These are phyloP conservation scores for Phytophthora colocasiae DNA, from an alignment of 352 stramenopile species.

Conservation along the genomic window DNA sequence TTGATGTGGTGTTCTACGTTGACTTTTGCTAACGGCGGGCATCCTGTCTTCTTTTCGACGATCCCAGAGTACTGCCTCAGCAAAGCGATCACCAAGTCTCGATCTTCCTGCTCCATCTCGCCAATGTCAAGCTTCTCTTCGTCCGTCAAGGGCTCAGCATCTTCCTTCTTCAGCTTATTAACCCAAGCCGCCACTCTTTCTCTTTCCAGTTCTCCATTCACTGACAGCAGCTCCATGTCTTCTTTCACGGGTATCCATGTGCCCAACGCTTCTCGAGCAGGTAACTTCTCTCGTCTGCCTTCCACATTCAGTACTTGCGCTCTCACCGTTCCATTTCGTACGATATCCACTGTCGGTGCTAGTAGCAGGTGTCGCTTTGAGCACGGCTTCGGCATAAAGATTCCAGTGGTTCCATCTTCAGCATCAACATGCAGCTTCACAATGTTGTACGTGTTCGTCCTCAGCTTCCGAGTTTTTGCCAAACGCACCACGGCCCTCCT, in stretches of 20 bases:
- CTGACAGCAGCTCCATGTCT: neutral
- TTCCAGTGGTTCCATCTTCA: conserved; percentile 5
- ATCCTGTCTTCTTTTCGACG: too few relatives aligned
- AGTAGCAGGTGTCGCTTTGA: conserved; percentile 12
- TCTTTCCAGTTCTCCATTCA: neutral
- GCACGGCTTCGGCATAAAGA: conserved; percentile 8
- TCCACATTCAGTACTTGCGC: conserved; percentile 25
- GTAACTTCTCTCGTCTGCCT: conserved; percentile 5
- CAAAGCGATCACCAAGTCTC: too few relatives aligned
- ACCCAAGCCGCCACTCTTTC: neutral
- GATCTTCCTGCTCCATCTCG: too few relatives aligned
- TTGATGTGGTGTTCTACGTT: conserved; percentile 27
- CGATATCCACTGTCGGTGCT: conserved; percentile 9
- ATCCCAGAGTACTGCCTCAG: too few relatives aligned
- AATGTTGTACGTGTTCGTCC: conserved; percentile 3
- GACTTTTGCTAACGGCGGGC: neutral
- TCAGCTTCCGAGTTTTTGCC: conserved; percentile 10
- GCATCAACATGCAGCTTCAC: neutral
- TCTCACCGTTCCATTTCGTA: neutral
- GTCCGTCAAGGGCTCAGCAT: neutral
- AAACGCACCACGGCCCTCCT: neutral
- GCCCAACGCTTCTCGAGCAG: neutral
- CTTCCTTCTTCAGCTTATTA: neutral
- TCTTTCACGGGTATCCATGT: neutral
- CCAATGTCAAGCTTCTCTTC: too few relatives aligned